These are phyloP conservation scores for Cystobasidium tubakii DNA, from an alignment of 768 basidiomycete genomes.

Conservation along the genomic window DNA sequence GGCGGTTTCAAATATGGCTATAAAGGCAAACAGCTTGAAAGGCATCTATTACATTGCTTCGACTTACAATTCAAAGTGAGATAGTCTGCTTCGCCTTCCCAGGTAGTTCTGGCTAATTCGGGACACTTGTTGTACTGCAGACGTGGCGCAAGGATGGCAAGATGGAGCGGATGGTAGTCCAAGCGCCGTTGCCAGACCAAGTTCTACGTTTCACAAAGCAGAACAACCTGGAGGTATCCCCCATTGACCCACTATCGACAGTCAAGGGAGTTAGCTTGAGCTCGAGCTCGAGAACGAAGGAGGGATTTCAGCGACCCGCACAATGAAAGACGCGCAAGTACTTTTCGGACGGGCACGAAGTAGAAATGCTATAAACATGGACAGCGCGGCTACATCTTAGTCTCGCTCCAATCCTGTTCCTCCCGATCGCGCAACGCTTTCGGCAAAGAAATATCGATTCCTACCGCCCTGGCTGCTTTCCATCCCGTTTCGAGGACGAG, in stretches of 20 bases:
- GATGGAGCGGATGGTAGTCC: neutral
- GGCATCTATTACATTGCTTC: conserved; percentile 30
- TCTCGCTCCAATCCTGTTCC: neutral
- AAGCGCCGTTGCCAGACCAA: neutral
- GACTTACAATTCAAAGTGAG: conserved; percentile 3
- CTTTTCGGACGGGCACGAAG: neutral
- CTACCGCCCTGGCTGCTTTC: conserved; percentile 26
- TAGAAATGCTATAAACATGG: neutral
- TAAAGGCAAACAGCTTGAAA: neutral
- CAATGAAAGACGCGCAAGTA: too few species aligned
- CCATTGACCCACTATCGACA: neutral
- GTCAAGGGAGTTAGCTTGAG: neutral
- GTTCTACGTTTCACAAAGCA: neutral
- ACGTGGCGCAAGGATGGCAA: neutral
- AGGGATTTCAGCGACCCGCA: too few species aligned
- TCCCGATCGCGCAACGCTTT: neutral
- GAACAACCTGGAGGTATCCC: neutral
- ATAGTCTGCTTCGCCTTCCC: too few species aligned
- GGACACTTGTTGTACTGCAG: too few species aligned
- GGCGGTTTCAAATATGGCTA: conserved; percentile 35
- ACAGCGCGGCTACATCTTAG: neutral
- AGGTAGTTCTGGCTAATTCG: too few species aligned
- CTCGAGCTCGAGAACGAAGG: too few species aligned
- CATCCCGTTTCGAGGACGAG: conserved; percentile 38
- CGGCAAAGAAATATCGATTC: conserved; percentile 30